phyloP scores from a whole-genome alignment of 306 rosid genomes.

The Sphenostylis stenocarpa region DNA sequence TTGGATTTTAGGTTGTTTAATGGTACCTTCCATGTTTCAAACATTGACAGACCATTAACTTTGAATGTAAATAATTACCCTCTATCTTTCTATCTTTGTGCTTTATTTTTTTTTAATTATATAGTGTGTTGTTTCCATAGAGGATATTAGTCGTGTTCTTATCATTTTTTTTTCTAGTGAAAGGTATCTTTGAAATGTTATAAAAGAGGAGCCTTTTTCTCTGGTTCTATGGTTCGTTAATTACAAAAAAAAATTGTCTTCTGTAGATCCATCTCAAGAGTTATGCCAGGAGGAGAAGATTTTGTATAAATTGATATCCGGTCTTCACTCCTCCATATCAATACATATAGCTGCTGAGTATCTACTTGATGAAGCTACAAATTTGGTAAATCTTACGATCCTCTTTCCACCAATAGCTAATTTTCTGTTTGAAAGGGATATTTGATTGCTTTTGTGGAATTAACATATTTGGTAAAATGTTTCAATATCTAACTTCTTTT shows the following conservation, averaged over 20 bases:
- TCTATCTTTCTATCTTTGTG: background rate
- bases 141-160: background rate
- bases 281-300: constrained; percentile 85
- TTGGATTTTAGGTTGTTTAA: background rate
- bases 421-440: constrained; percentile 1
- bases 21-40: background rate
- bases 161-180: constrained; percentile 7
- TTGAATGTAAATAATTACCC: background rate
- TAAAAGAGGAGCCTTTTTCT: background rate
- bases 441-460: constrained; percentile 18
- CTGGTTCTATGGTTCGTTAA: constrained; percentile 1
- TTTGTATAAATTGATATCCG: constrained; percentile 94
- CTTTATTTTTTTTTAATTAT: too few relatives aligned
- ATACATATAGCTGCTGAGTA: constrained; percentile 90
- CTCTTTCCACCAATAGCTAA: constrained; percentile 3
- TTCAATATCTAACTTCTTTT: constrained; percentile 16
- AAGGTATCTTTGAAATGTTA: constrained; percentile 2
- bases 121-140: background rate
- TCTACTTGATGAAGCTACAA: constrained; percentile 70
- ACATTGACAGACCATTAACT: background rate
- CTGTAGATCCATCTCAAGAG: constrained; percentile 80
- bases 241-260: background rate
- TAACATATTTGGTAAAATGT: too few relatives aligned
- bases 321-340: constrained; percentile 97
- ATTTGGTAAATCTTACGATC: constrained; percentile 51